A percentile compares a stretch with the other conserved stretches of the same genome.
These are phyloP conservation scores for Aciculosporium take DNA, from an alignment of 2,329 filamentous ascomycete species.

Conservation along the genomic window DNA sequence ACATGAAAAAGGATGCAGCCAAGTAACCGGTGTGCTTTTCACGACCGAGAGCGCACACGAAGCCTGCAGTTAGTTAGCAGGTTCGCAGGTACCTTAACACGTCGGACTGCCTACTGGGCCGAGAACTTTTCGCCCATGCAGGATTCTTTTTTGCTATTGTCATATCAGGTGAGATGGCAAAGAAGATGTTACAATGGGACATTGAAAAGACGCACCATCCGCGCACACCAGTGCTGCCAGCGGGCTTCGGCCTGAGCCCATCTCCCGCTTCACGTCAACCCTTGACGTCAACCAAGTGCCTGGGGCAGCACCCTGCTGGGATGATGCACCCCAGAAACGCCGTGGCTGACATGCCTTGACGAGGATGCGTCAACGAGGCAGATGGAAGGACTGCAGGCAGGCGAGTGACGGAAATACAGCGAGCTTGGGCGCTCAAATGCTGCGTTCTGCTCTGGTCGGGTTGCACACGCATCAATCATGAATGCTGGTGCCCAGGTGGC, in stretches of 20 bases:
- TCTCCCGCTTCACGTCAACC: not conserved
- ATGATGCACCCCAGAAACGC: conserved; percentile 3
- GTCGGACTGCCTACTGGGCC: not conserved
- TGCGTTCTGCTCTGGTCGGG: too few species aligned
- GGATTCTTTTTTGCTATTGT: too few species aligned
- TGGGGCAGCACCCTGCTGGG: not conserved
- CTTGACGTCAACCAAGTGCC: conserved; percentile 3
- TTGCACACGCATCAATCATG: not conserved
- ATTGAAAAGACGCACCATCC: too few species aligned
- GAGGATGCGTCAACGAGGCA: not conserved
- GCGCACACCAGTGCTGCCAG: too few species aligned
- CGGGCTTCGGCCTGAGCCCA: not conserved
- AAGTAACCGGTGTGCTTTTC: not conserved
- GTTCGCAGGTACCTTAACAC: not conserved
- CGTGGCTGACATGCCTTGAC: not conserved
- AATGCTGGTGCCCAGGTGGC: not conserved
- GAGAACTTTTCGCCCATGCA: not conserved
- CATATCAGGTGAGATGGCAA: too few species aligned
- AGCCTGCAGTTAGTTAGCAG: not conserved
- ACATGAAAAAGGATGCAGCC: not conserved
- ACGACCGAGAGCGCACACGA: not conserved
- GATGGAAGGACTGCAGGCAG: too few species aligned
- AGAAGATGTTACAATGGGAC: too few species aligned
- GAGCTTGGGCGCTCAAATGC: too few species aligned
- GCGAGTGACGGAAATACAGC: too few species aligned